Percentiles rank a stretch among this genome's conserved stretches.
phyloP scores from a whole-genome alignment of 495 filamentous ascomycete genomes.

The Extremus antarcticus region DNA sequence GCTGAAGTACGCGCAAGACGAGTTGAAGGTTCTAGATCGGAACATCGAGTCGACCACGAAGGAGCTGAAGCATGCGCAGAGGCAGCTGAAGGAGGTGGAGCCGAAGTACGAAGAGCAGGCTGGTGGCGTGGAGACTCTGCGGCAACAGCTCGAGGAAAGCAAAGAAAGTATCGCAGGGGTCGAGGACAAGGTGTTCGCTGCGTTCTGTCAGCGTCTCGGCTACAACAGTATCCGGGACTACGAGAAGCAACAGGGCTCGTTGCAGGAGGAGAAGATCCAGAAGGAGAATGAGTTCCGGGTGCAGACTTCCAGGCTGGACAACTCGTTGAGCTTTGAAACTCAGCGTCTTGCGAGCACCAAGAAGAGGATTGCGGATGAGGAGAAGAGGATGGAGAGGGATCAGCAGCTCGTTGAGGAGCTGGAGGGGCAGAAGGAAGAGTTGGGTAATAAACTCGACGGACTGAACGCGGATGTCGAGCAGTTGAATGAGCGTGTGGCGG shows the following conservation, averaged over 20 bases:
- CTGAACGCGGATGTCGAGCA: conserved; percentile 67
- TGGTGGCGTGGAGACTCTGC: conserved; percentile 53
- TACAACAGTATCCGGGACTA: conserved; percentile 87
- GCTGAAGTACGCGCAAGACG: conserved; percentile 57
- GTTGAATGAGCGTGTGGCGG: conserved; percentile 57
- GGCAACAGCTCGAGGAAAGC: conserved; percentile 53
- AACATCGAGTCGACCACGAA: conserved; percentile 79
- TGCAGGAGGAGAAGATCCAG: conserved; percentile 78
- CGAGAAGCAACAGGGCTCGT: conserved; percentile 78
- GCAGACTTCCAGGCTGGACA: conserved; percentile 72
- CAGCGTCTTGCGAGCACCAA: conserved; percentile 55
- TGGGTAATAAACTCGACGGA: conserved; percentile 61
- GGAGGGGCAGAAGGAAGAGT: conserved; percentile 58
- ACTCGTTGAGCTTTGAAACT: conserved; percentile 65
- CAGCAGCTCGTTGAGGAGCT: conserved; percentile 54
- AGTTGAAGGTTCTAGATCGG: conserved; percentile 69
- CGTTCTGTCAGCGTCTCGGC: conserved; percentile 77
- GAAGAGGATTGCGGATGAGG: conserved; percentile 55
- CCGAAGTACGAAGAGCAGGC: conserved; percentile 69
- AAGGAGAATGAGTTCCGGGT: conserved; percentile 76
- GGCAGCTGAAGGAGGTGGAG: conserved; percentile 59
- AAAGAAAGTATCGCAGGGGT: conserved; percentile 70
- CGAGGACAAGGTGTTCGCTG: conserved; percentile 78
- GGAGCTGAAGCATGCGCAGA: conserved; percentile 61
- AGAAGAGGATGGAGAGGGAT: conserved; percentile 56